Evolutionary conservation across 2,329 filamentous ascomycete species (phyloP), one percentile per base, ranked within the genome.

Genomic region (Pseudogymnoascus sp.): DNA sequence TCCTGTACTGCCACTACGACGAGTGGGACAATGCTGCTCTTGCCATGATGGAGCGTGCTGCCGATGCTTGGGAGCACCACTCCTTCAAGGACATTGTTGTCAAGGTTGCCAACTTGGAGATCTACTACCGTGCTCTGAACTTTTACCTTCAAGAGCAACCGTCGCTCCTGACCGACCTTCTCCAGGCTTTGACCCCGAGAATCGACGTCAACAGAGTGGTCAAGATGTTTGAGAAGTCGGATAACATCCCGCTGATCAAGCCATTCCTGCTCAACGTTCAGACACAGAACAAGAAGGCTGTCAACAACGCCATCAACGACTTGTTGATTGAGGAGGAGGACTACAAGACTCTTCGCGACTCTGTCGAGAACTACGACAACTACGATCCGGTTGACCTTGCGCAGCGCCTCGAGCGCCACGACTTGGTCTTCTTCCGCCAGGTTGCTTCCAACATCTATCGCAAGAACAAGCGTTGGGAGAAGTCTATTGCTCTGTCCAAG

Each of bases 381-480:
- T 99, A 97, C 72, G 95, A 99, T 73, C 88, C 93, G 2, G 90
- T 96, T 53, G 92, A 95, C 25, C 84, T 99, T 63, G 95, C 94
- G 2, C 84, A 89, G 72, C 89, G 94, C 61, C 82, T 99, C 9
- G 95, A 99, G 83, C 94, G 94, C 79, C 95, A 99, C 72, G 94
- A 99, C 62, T 80, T 99, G 57, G 92, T 99, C 66, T 99, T 99
- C 82, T 99, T 99, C 88, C 88, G 94, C 71, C 94, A 99, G 76
- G 96, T 99, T 71, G 94, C 94, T 4, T 91, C 95, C 67, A 96
- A 83, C 77, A 99, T 99, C 75, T 99, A 97, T 80, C 91, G 95
- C 75, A 99, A 97, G 84, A 97, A 96, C 82, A 97, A 97, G 88
- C 86, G 94, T 66, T 99, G 95, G 95, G 93, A 97, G 79, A 97